Evolutionary conservation across 179 eudicot genomes (phyloP).

Genomic region (Camellia oleifera): DNA sequence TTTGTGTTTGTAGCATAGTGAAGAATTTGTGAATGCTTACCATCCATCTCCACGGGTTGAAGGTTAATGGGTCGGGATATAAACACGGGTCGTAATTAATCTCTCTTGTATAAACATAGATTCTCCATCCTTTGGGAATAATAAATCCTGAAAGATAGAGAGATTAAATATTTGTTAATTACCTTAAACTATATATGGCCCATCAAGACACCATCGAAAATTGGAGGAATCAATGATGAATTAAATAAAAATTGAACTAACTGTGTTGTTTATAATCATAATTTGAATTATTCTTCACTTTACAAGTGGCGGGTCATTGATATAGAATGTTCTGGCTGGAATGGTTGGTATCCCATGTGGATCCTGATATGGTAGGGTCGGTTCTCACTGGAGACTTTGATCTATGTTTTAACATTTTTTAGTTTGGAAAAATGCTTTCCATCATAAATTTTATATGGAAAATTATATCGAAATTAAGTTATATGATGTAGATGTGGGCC

Average conservation of each 20-base stretch:
- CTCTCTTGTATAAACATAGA: constrained; percentile 91
- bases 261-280: constrained; percentile 5
- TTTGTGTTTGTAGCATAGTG: too few species aligned
- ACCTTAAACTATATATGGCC: not conserved
- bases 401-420: not conserved
- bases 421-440: not conserved
- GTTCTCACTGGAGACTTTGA: constrained; percentile 23
- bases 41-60: constrained; percentile 99
- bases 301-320: constrained; percentile 34
- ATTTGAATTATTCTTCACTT: constrained; percentile 30
- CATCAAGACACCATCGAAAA: not conserved
- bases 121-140: constrained; percentile 95
- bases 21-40: constrained; percentile 29
- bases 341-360: constrained; percentile 75
- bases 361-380: constrained; percentile 52
- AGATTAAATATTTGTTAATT: not conserved
- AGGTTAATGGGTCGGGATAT: constrained; percentile 69
- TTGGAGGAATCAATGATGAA: constrained; percentile 5
- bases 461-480: too few species aligned
- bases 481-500: too few species aligned
- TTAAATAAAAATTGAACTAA: not conserved
- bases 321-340: constrained; percentile 55
- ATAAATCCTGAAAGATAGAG: constrained; percentile 48
- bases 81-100: constrained; percentile 70
- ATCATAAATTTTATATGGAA: too few species aligned